A percentile compares a stretch with the other conserved stretches of the same genome.
These are phyloP conservation scores for Stereocaulon alpinum DNA, from an alignment of 495 filamentous ascomycete genomes.

Conservation along the genomic window DNA sequence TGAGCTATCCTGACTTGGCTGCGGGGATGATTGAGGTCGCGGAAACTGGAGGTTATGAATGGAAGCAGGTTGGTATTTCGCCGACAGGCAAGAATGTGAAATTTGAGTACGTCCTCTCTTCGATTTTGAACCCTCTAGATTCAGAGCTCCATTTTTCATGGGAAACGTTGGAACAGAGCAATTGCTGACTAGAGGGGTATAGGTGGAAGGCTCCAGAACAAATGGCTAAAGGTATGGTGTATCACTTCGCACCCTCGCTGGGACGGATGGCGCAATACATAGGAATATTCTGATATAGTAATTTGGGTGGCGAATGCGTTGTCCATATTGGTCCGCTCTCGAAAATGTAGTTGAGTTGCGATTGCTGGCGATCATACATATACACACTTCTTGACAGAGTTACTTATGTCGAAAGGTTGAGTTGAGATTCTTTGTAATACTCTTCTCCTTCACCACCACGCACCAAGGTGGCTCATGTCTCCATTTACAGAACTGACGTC, in stretches of 20 bases:
- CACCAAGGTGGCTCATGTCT: slow-evolving; percentile 5
- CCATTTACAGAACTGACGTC: not conserved
- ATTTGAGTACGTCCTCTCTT: slow-evolving; percentile 12
- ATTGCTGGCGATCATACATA: not conserved
- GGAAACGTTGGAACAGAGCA: too few relatives aligned
- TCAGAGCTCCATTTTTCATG: too few relatives aligned
- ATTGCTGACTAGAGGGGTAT: too few relatives aligned
- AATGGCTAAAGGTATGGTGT: slow-evolving; percentile 20
- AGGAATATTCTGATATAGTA: not conserved
- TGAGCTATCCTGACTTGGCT: slow-evolving; percentile 37
- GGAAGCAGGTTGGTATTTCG: slow-evolving; percentile 31
- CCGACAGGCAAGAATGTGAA: slow-evolving; percentile 18
- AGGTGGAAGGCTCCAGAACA: slow-evolving; percentile 15
- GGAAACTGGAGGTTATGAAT: slow-evolving; percentile 30
- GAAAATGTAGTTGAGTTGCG: not conserved
- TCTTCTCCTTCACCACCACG: slow-evolving; percentile 14
- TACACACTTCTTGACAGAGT: not conserved
- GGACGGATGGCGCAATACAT: not conserved
- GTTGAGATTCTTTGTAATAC: not conserved
- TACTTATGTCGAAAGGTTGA: not conserved
- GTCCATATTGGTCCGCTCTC: not conserved
- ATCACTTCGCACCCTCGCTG: slow-evolving; percentile 10
- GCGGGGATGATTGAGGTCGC: slow-evolving; percentile 41
- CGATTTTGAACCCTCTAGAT: too few relatives aligned
- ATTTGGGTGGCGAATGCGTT: not conserved